Evolutionary conservation across 805 yeast genomes (phyloP), one percentile per base, ranked within the genome.

Genomic region (Sugiyamaella marilandica): DNA sequence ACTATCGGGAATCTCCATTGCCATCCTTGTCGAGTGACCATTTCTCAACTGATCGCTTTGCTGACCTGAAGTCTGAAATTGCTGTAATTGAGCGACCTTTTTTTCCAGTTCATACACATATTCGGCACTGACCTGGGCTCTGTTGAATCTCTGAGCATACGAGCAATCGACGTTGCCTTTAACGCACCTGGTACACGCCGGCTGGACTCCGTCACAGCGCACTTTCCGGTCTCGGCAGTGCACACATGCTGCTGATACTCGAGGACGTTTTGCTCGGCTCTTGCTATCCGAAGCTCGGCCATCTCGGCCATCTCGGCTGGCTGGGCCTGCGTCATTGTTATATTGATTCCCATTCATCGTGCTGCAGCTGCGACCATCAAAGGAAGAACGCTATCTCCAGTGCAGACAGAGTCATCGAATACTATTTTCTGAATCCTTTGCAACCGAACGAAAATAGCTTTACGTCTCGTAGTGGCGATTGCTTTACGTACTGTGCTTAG

Each of bases 131-230:
- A 47, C 43, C 4, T 41, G 49, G 2, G 55, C 39, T 2, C 54
- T 29, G 32, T 31, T 41, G 18, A 29, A 31, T 16, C 44, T 51
- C 16, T 43, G 26, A 2, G 46, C 29, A 33, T 50, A 55, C 13
- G 33, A 26, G 32, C 59, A 55, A 10, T 35, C 41, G 2, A 19
- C 11, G 16, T 47, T 33, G n/a, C 52, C 36, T 19, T 11, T 33
- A 2, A 26, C 18, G 44, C 59, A 55, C 34, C 54, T 39, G 2
- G 36, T 32, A 29, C 59, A 55, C 9, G 34, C 34, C 34, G 59
- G 59, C 44, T 53, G 55, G 11, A n/a, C 43, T 10, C 57, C 59
- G 37, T 55, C 59, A 32, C 59, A 55, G 10, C 50, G 44, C 13
- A 51, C 52, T 35, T 55, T 55, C 10, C 57, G 47, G 13, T 47